Percentiles rank a stretch among this genome's conserved stretches.
Evolutionary conservation across 169 alveolate genomes (phyloP).

Genomic region (Cystoisospora suis): DNA sequence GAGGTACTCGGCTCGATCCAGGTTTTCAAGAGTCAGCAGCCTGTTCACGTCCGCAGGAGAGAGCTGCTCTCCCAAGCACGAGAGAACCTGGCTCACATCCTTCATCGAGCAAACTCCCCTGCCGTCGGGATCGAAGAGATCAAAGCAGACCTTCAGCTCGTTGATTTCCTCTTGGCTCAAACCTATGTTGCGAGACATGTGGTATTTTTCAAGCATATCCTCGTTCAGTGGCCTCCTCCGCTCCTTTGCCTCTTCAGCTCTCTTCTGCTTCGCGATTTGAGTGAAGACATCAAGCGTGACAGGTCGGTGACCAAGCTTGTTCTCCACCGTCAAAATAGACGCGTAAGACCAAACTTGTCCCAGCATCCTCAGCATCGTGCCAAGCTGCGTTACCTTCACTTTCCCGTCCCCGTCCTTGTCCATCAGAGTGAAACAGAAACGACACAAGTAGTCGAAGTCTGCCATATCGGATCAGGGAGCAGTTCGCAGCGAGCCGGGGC

Average conservation of each 20-base stretch:
- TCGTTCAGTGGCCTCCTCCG: constrained; percentile 14
- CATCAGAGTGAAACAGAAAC: background rate
- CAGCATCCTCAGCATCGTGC: constrained; percentile 42
- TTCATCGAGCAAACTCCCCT: background rate
- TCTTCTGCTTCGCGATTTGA: constrained; percentile 9
- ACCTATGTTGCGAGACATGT: background rate
- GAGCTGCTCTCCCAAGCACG: constrained; percentile 36
- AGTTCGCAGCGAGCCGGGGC: too few species aligned
- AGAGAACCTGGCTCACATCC: constrained; percentile 22
- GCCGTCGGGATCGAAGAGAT: constrained; percentile 33
- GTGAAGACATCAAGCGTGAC: background rate
- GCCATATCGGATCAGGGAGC: constrained; percentile 3
- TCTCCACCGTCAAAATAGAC: background rate
- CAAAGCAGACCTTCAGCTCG: constrained; percentile 35
- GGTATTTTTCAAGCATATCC: background rate
- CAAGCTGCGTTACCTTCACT: constrained; percentile 17
- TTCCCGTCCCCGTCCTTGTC: constrained; percentile 24
- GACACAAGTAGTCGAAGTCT: background rate
- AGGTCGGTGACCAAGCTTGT: background rate
- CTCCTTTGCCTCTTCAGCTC: background rate
- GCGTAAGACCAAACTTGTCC: constrained; percentile 45
- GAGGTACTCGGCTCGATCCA: constrained; percentile 25
- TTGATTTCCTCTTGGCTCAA: background rate
- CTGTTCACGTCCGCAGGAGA: background rate
- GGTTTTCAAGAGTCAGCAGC: constrained; percentile 4